A percentile compares a stretch with the other conserved stretches of the same genome.
phyloP scores from a whole-genome alignment of 176 grass and related monocot genomes.

The Metroxylon sagu region DNA sequence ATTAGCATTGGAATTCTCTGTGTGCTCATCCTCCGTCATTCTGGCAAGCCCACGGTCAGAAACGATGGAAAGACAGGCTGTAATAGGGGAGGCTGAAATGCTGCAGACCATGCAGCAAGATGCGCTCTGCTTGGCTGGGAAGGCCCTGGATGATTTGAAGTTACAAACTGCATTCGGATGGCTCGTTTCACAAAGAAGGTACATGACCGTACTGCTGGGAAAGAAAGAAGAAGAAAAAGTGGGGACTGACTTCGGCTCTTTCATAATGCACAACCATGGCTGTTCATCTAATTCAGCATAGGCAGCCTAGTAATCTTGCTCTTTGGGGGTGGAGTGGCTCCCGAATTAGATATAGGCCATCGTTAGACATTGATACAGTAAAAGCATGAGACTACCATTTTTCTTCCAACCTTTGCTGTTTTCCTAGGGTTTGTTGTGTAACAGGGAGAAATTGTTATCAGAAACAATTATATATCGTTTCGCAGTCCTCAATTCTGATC shows the following conservation, averaged over 20 bases:
- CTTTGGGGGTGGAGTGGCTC: constrained; percentile 21
- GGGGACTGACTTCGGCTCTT: constrained; percentile 43
- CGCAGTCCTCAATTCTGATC: too few species aligned
- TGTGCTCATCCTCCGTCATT: neutral
- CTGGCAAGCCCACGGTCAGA: neutral
- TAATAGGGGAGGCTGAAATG: constrained; percentile 50
- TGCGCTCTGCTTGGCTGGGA: constrained; percentile 34
- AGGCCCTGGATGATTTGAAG: constrained; percentile 52
- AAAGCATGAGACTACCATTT: constrained; percentile 10
- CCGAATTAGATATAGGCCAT: neutral
- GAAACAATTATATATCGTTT: too few species aligned
- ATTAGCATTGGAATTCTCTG: neutral
- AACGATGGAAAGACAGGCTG: constrained; percentile 54
- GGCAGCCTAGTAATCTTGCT: constrained; percentile 53
- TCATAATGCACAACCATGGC: constrained; percentile 42
- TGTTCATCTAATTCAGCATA: constrained; percentile 59
- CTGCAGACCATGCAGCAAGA: constrained; percentile 34
- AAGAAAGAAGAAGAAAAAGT: constrained; percentile 5
- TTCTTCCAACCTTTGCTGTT: too few species aligned
- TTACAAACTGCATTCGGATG: constrained; percentile 34
- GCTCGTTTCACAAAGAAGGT: constrained; percentile 51
- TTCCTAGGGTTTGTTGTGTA: too few species aligned
- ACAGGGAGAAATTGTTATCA: too few species aligned
- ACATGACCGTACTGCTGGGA: neutral
- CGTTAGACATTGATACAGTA: constrained; percentile 6